Conservation (phyloP, 208 protist genomes). For the Acanthamoeba healyi region DNA sequence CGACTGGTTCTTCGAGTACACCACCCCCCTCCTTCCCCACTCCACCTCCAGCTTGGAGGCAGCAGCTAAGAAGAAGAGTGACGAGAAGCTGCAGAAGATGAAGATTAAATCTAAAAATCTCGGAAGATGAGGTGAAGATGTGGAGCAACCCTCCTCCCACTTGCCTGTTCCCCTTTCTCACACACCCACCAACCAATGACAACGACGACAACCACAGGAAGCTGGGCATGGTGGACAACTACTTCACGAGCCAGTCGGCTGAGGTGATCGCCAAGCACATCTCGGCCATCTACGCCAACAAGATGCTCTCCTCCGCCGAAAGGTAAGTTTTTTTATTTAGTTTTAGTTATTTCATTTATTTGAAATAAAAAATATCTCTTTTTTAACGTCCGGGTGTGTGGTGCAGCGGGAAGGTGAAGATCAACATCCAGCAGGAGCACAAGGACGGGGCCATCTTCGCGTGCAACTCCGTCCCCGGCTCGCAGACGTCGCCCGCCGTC, state of each 20-base stretch:
- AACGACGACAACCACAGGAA: slow-evolving; percentile 70
- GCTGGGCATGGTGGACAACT: slow-evolving; percentile 77
- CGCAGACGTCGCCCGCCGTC: slow-evolving; percentile 79
- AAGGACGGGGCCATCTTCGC: slow-evolving; percentile 77
- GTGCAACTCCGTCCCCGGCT: slow-evolving; percentile 77
- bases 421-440: slow-evolving; percentile 75
- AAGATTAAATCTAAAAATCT: no score
- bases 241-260: slow-evolving; percentile 76
- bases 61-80: no score
- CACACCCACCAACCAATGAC: neutral
- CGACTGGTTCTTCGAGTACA: slow-evolving; percentile 80
- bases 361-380: no score
- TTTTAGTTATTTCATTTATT: no score
- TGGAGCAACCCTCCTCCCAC: no score
- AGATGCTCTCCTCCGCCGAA: slow-evolving; percentile 78
- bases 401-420: slow-evolving; percentile 76
- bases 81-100: no score
- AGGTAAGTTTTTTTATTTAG: slow-evolving; percentile 1
- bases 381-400: neutral
- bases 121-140: no score
- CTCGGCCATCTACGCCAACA: slow-evolving; percentile 77
- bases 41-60: neutral
- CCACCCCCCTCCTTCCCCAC: neutral
- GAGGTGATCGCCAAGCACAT: slow-evolving; percentile 81
- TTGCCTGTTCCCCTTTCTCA: neutral